Base-by-base conservation (phyloP, 2,329 filamentous ascomycete species). In the Aspergillus sp. region DNA sequence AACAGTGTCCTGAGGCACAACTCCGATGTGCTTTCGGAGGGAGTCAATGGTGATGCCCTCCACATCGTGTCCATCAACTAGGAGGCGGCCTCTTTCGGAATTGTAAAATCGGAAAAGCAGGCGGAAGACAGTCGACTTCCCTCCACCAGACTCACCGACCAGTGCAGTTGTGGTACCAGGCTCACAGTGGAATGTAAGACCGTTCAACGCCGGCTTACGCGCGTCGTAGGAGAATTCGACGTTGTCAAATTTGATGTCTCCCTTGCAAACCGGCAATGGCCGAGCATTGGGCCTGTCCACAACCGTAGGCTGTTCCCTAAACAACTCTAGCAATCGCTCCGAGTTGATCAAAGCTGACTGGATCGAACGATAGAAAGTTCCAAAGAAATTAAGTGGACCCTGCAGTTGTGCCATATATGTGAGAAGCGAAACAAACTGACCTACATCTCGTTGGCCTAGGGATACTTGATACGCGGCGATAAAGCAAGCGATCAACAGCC, bases 31-130 rank as follows among this genome's bases (percentile, higher is more conserved):
- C 58, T 85, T 84, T 64, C 95, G 87, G 55, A 99, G 82, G n/a
- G 92, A 96, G 75, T 97, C 91, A 66, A 98, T 97, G 1, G 91
- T 96, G 58, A 96, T 79, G 64, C 92, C 87, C 72, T 90, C 86
- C 48, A 97, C 90, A 70, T 97, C 86, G 58, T 87, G 84, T 7
- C 89, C 91, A 70, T 98, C 95, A 54, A 99, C 81, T 68, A 89
- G 85, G 56, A 98, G 96, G 68, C 81, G 86, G 36, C 95, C 95
- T 51, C 86, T 83, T 52, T 87, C 82, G 54, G 88, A 85, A 70
- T 97, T 96, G 80, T 98, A 99, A 76, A 97, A 99, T 17, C 95
- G 89, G 81, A 96, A 98, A 72, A 99, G 87, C 48, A 98, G 84
- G 50, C 95, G 89, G 80, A 99, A 97, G 24, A 99, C 85, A 0